Evolutionary conservation across 805 yeast genomes (phyloP).

Genomic region (Zygosaccharomyces bisporus): DNA sequence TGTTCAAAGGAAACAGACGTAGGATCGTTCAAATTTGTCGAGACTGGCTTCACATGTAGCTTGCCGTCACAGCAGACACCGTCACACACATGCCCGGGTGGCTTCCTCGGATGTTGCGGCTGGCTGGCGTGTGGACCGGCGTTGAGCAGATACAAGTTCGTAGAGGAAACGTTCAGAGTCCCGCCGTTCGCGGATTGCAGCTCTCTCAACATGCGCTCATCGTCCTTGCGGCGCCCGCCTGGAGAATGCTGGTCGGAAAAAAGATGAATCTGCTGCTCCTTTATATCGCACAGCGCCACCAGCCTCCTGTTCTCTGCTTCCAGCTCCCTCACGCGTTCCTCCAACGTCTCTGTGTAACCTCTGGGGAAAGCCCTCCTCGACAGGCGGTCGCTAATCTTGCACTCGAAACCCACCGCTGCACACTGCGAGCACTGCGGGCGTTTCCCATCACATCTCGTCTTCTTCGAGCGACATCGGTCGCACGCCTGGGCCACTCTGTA

Average conservation of each 20-base stretch:
- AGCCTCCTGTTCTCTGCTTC: constrained; percentile 76
- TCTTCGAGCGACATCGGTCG: constrained; percentile 66
- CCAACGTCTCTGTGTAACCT: constrained; percentile 88
- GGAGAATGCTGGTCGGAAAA: constrained; percentile 22
- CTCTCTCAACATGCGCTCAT: constrained; percentile 24
- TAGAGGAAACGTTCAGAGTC: constrained; percentile 32
- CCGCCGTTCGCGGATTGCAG: constrained; percentile 24
- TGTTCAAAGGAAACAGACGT: constrained; percentile 52
- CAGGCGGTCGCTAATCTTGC: constrained; percentile 83
- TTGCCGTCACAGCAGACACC: constrained; percentile 17
- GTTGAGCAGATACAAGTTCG: constrained; percentile 36
- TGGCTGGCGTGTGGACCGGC: constrained; percentile 6
- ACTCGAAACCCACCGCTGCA: constrained; percentile 77
- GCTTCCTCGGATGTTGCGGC: background rate
- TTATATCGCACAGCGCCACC: constrained; percentile 41
- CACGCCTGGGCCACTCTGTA: constrained; percentile 87
- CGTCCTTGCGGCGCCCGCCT: constrained; percentile 15
- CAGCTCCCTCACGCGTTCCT: constrained; percentile 80
- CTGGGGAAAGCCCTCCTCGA: constrained; percentile 84
- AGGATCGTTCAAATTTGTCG: constrained; percentile 29
- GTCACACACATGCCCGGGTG: constrained; percentile 17
- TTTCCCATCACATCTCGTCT: constrained; percentile 53
- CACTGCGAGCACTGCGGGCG: constrained; percentile 66
- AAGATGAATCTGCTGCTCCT: constrained; percentile 29
- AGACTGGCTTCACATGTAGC: constrained; percentile 27